A percentile compares a stretch with the other conserved stretches of the same genome.
phyloP scores from a whole-genome alignment of 345 rosid genomes.

The Aegle marmelos region DNA sequence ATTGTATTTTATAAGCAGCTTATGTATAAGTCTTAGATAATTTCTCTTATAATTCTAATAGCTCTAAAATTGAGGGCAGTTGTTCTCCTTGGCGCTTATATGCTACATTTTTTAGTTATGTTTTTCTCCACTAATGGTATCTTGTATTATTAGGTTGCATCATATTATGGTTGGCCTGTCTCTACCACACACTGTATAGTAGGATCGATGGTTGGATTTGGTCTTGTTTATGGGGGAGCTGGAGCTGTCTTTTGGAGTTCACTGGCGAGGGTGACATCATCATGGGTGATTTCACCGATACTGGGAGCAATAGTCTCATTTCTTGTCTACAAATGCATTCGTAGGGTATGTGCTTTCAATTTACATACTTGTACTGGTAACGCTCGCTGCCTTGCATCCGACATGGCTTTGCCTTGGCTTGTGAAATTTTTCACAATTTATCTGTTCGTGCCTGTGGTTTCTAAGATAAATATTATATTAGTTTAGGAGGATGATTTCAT shows the following conservation, averaged over 20 bases:
- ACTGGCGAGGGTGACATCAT: constrained; percentile 79
- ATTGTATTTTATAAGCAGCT: not conserved
- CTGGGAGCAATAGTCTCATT: constrained; percentile 85
- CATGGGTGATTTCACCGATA: constrained; percentile 93
- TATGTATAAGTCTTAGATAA: not conserved
- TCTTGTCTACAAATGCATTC: constrained; percentile 93
- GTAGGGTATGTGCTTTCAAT: constrained; percentile 61
- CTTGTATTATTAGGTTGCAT: constrained; percentile 60
- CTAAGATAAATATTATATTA: not conserved
- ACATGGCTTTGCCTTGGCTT: not conserved
- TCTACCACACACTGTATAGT: constrained; percentile 96
- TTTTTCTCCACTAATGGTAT: not conserved
- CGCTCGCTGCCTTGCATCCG: not conserved
- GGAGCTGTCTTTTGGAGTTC: constrained; percentile 98
- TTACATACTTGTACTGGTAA: not conserved
- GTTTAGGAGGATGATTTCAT: not conserved
- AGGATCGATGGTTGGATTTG: constrained; percentile 98
- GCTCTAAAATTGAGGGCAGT: not conserved
- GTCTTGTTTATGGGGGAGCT: constrained; percentile 86
- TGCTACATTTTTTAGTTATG: constrained; percentile 5
- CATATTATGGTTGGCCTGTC: constrained; percentile 94
- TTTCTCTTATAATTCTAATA: not conserved
- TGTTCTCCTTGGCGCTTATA: not conserved
- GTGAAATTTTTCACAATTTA: not conserved
- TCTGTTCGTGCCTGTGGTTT: not conserved